Evolutionary conservation across 1,139 yeast species (phyloP), one percentile per base, ranked within the genome.

Genomic region (Keqinozyma sinolaborantium): DNA sequence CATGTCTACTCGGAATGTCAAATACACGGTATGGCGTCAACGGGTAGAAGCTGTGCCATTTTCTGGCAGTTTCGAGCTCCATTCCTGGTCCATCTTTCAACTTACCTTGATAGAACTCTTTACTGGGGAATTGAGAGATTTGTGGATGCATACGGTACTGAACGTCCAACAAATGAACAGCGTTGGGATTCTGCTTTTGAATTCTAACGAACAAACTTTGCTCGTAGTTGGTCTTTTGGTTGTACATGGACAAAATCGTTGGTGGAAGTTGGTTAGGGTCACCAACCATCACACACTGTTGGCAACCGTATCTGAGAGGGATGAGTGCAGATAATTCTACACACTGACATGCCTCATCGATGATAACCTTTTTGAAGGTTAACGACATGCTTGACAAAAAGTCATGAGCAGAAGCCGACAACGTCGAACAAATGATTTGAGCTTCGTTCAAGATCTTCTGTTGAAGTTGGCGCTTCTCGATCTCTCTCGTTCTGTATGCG

Each of bases 201-300:
- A 94, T 88, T 45, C 99, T 74, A 19, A 90, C 97, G 57, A 94
- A 94, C 50, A 94, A 69, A 51, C 95, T 84, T 55, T 90, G 95
- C 42, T 92, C 96, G 51, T 94, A 94, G 28, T 79, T 77, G 40
- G 72, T 75, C 5, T 76, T 68, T 1, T 95, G 81, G 1, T 97
- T 97, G 6, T 79, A 81, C 47, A 84, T 90, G 0, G 98, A 92
- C 16, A 94, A 60, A n/a, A 94, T 98, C 0, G 99, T 94, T 1
- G 99, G 99, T 0, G 98, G 99, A 40, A 94, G 71, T 62, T 94
- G 99, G 53, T 92, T 90, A 2, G 98, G 98, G 64, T 94, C 99
- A 51, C 99, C 99, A 31, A 94, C 99, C 96, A 94, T 86, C 30
- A 94, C 83, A 63, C 97, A 90, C 35, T 80, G 79, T 40, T 73